phyloP scores from a whole-genome alignment of 106 monocot species.

The Cymbidium sinense region DNA sequence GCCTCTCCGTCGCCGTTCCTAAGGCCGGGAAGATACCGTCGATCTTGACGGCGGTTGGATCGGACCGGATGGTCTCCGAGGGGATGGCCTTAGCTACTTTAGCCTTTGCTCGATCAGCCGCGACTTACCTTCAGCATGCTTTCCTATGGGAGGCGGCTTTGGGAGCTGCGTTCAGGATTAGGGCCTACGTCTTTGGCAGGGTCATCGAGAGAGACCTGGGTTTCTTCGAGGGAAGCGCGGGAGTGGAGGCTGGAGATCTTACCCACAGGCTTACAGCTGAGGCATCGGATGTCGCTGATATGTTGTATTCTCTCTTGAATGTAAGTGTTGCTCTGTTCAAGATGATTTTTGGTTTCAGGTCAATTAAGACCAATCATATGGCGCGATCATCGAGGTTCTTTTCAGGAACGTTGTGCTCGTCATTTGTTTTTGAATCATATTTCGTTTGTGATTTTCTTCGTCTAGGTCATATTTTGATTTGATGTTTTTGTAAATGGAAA shows the following conservation, averaged over 20 bases:
- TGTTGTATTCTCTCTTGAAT: conserved; percentile 53
- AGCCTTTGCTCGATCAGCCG: not conserved
- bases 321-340: conserved; percentile 16
- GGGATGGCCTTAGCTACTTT: no score
- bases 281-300: conserved; percentile 61
- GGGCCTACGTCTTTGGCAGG: conserved; percentile 47
- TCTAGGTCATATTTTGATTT: no score
- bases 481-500: not conserved
- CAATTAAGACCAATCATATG: no score
- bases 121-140: conserved; percentile 16
- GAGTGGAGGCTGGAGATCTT: no score
- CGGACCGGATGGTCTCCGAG: not conserved
- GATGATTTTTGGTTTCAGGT: not conserved
- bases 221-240: no score
- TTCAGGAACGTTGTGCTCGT: not conserved
- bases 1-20: conserved; percentile 13
- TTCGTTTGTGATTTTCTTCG: not conserved
- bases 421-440: not conserved
- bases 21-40: conserved; percentile 7
- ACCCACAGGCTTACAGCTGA: no score
- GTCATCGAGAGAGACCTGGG: conserved; percentile 44
- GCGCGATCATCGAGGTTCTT: no score
- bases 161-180: conserved; percentile 25
- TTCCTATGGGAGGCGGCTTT: conserved; percentile 70
- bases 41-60: not conserved